These are phyloP conservation scores for Cystobasidiaceae sp. DNA, from an alignment of 1,284 basidiomycete species.

Conservation along the genomic window DNA sequence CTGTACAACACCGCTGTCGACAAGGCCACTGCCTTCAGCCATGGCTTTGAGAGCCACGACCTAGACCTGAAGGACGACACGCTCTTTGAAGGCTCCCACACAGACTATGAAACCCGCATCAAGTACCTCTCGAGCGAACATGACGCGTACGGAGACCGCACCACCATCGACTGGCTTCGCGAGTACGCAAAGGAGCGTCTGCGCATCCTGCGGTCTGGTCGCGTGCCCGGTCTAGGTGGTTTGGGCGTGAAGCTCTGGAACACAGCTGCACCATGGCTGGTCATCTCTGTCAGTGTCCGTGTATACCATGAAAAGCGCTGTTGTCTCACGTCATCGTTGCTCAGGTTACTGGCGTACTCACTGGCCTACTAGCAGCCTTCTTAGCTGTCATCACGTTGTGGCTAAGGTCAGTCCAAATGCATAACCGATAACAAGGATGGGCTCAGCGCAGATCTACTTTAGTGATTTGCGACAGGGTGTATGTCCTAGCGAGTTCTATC, in stretches of 20 bases:
- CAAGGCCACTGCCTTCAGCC: no score
- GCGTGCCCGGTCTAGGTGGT: slow-evolving; percentile 56
- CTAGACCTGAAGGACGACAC: neutral
- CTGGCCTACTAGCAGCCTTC: slow-evolving; percentile 65
- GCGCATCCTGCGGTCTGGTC: slow-evolving; percentile 53
- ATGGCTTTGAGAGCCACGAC: no score
- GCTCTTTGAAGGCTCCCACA: neutral
- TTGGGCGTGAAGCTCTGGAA: slow-evolving; percentile 56
- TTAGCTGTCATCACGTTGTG: slow-evolving; percentile 69
- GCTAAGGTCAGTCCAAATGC: slow-evolving; percentile 50
- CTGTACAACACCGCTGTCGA: no score
- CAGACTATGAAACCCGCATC: slow-evolving; percentile 4
- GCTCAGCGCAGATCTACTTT: neutral
- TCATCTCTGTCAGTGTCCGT: slow-evolving; percentile 54
- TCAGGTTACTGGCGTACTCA: slow-evolving; percentile 55
- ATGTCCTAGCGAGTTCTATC: slow-evolving; percentile 65
- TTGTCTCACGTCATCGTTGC: no score
- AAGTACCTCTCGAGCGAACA: slow-evolving; percentile 14
- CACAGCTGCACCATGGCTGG: slow-evolving; percentile 61
- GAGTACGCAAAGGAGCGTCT: slow-evolving; percentile 63
- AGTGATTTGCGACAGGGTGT: slow-evolving; percentile 62
- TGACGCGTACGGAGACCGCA: slow-evolving; percentile 21
- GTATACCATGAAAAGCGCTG: no score
- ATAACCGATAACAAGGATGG: neutral
- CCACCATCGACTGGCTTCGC: slow-evolving; percentile 58